phyloP scores from a whole-genome alignment of 148 eudicot species.

The Amaranthus hypochondriacus region DNA sequence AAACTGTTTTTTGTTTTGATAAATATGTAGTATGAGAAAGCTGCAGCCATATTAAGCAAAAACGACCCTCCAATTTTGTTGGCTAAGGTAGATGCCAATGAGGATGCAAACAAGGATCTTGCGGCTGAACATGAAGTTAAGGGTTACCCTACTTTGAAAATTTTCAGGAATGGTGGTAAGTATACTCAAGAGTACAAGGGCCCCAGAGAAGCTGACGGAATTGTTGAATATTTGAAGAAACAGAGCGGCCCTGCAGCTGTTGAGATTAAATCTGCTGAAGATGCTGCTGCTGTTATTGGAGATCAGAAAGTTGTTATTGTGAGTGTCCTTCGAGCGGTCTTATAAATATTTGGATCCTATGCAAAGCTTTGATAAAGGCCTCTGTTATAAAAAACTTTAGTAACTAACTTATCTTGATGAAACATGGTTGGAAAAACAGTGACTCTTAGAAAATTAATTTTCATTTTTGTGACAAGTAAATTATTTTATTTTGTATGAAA shows the following conservation, averaged over 20 bases:
- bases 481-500: too few species aligned
- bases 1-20: slow-evolving; percentile 2
- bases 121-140: slow-evolving; percentile 44
- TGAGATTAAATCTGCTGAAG: slow-evolving; percentile 58
- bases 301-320: slow-evolving; percentile 60
- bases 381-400: too few species aligned
- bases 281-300: slow-evolving; percentile 39
- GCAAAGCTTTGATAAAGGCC: too few species aligned
- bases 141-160: slow-evolving; percentile 81
- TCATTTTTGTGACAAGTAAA: too few species aligned
- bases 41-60: slow-evolving; percentile 61
- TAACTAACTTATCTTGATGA: too few species aligned
- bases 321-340: slow-evolving; percentile 17
- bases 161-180: slow-evolving; percentile 68
- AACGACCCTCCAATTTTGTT: slow-evolving; percentile 59
- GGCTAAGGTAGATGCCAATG: slow-evolving; percentile 84
- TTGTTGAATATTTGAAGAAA: slow-evolving; percentile 63
- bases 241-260: slow-evolving; percentile 80
- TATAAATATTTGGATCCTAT: too few species aligned
- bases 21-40: slow-evolving; percentile 64
- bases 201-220: slow-evolving; percentile 87
- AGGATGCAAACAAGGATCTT: slow-evolving; percentile 59
- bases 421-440: too few species aligned
- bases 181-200: slow-evolving; percentile 78
- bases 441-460: too few species aligned